A percentile compares a stretch with the other conserved stretches of the same genome.
Conservation (phyloP, 768 basidiomycete species). For the Auricularia sp. region DNA sequence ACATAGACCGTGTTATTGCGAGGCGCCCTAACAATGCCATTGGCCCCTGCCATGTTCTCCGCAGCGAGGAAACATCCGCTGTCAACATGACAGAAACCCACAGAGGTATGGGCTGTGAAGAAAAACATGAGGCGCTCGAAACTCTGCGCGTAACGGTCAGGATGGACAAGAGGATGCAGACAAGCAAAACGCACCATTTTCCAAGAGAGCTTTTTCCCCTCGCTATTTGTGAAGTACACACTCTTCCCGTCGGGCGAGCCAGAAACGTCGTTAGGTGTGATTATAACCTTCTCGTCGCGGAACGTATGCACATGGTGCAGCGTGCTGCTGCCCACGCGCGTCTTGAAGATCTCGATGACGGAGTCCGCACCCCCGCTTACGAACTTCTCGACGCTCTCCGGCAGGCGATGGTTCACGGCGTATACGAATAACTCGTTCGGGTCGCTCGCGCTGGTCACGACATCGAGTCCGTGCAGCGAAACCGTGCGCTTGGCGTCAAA, state of each 20-base stretch:
- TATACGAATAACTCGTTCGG: constrained; percentile 50
- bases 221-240: constrained; percentile 65
- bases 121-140: not conserved
- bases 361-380: constrained; percentile 55
- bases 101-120: constrained; percentile 27
- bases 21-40: constrained; percentile 44
- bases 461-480: constrained; percentile 61
- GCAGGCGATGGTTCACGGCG: constrained; percentile 61
- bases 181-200: not conserved
- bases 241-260: constrained; percentile 53
- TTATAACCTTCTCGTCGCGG: constrained; percentile 37
- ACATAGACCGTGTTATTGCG: constrained; percentile 47
- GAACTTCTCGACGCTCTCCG: constrained; percentile 24
- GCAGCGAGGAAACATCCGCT: constrained; percentile 53
- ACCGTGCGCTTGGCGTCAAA: constrained; percentile 26
- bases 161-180: not conserved
- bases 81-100: constrained; percentile 56
- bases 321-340: constrained; percentile 30
- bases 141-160: not conserved
- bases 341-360: constrained; percentile 62
- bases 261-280: constrained; percentile 65
- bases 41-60: constrained; percentile 39
- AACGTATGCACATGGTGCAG: constrained; percentile 51
- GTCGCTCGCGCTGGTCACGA: constrained; percentile 43
- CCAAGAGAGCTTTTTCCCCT: constrained; percentile 33